phyloP scores from a whole-genome alignment of 805 yeast genomes.

The Pichia kluyveri region DNA sequence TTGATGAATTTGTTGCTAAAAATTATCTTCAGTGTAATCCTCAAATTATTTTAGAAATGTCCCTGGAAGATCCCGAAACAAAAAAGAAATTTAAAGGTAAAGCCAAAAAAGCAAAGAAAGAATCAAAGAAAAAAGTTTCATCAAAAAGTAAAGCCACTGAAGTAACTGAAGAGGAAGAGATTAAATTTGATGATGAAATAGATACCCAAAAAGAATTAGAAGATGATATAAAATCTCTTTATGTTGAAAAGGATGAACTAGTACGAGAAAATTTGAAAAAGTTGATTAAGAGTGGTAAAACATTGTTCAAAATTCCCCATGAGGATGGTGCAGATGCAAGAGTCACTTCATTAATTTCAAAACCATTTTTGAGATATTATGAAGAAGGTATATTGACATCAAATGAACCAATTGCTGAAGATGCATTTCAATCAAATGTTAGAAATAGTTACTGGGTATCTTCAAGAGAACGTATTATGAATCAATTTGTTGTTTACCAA shows the following conservation, averaged over 20 bases:
- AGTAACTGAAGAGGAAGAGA: background rate
- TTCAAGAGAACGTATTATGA: constrained; percentile 71
- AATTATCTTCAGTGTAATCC: constrained; percentile 27
- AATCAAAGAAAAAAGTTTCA: background rate
- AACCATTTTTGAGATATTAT: constrained; percentile 59
- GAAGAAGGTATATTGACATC: constrained; percentile 71
- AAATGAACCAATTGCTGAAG: constrained; percentile 59
- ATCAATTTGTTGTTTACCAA: constrained; percentile 70
- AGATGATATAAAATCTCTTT: background rate
- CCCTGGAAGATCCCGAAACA: background rate
- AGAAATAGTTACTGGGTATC: constrained; percentile 91
- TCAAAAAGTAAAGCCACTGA: too few relatives aligned
- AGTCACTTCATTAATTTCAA: constrained; percentile 71
- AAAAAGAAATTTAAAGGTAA: background rate
- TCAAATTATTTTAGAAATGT: constrained; percentile 5
- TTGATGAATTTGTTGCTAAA: constrained; percentile 26
- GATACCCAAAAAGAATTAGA: background rate
- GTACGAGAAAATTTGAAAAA: constrained; percentile 9
- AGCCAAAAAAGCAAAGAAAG: background rate
- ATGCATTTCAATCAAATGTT: constrained; percentile 70
- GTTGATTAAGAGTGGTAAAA: constrained; percentile 4
- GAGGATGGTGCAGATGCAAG: constrained; percentile 71
- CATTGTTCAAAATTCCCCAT: constrained; percentile 71
- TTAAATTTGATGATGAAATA: background rate
- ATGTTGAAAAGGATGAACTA: constrained; percentile 9